A percentile compares a stretch with the other conserved stretches of the same genome.
Evolutionary conservation across 768 basidiomycete species (phyloP).

Genomic region (Russula olivacea): DNA sequence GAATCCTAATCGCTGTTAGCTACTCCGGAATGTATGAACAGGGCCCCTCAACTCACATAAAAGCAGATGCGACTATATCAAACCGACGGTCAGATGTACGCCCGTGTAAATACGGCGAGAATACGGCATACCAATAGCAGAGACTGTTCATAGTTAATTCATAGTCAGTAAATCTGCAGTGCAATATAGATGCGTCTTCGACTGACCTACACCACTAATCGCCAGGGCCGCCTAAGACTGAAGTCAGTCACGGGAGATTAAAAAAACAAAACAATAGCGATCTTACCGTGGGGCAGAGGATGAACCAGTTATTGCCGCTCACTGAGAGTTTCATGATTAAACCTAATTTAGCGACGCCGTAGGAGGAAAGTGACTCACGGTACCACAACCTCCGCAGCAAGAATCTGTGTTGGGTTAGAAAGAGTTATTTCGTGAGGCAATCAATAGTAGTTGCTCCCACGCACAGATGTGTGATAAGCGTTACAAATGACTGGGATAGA

Average conservation of each 20-base stretch:
- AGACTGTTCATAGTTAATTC: constrained; percentile 5
- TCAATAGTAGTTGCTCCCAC: not conserved
- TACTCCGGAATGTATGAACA: not conserved
- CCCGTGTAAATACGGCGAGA: not conserved
- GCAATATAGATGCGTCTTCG: not conserved
- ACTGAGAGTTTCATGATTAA: constrained; percentile 7
- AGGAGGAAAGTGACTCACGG: constrained; percentile 8
- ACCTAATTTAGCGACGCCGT: not conserved
- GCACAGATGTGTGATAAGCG: constrained; percentile 19
- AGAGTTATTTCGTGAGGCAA: not conserved
- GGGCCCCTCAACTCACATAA: constrained; percentile 8
- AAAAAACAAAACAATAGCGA: not conserved
- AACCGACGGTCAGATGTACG: not conserved
- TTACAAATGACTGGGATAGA: constrained; percentile 9
- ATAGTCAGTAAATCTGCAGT: not conserved
- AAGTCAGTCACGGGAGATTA: not conserved
- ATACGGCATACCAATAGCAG: constrained; percentile 19
- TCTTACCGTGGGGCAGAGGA: constrained; percentile 18
- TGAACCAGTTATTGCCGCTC: constrained; percentile 24
- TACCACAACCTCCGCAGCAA: constrained; percentile 15
- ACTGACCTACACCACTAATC: constrained; percentile 18
- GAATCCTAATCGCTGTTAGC: constrained; percentile 5
- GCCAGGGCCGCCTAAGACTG: constrained; percentile 9
- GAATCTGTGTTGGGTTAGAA: constrained; percentile 9
- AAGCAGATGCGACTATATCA: constrained; percentile 11